Evolutionary conservation across 2,329 filamentous ascomycete species (phyloP).

Genomic region (Colletotrichum euphorbiae): DNA sequence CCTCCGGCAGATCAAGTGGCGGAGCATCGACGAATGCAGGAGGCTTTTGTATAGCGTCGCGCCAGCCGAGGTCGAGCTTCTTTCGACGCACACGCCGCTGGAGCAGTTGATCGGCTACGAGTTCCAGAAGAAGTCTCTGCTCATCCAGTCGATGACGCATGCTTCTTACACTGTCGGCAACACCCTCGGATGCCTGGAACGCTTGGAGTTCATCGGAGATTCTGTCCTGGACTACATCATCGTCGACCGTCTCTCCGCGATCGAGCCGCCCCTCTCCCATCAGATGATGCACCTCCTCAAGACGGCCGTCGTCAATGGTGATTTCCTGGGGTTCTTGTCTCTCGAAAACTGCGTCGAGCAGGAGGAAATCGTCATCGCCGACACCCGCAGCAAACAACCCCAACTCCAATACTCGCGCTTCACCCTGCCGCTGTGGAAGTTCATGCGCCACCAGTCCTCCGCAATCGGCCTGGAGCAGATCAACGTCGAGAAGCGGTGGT

Average conservation of each 20-base stretch:
- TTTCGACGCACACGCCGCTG: slow-evolving; percentile 59
- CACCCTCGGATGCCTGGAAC: slow-evolving; percentile 68
- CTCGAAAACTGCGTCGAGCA: slow-evolving; percentile 63
- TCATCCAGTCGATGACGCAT: slow-evolving; percentile 86
- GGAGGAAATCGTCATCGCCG: slow-evolving; percentile 40
- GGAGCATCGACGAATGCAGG: slow-evolving; percentile 55
- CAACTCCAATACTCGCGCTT: slow-evolving; percentile 32
- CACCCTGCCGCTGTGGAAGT: slow-evolving; percentile 71
- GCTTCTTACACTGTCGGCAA: slow-evolving; percentile 65
- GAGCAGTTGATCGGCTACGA: slow-evolving; percentile 77
- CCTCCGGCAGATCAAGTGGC: slow-evolving; percentile 69
- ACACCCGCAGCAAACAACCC: slow-evolving; percentile 40
- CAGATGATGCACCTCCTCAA: slow-evolving; percentile 80
- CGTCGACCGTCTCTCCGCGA: slow-evolving; percentile 68
- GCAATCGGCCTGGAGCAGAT: slow-evolving; percentile 62
- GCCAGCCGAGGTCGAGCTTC: slow-evolving; percentile 49
- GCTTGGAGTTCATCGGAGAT: slow-evolving; percentile 90
- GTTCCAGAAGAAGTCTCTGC: slow-evolving; percentile 75
- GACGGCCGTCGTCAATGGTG: slow-evolving; percentile 81
- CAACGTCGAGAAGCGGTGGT: slow-evolving; percentile 58
- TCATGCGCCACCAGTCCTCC: slow-evolving; percentile 69
- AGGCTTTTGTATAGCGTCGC: slow-evolving; percentile 57
- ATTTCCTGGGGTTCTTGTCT: slow-evolving; percentile 82
- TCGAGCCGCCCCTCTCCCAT: slow-evolving; percentile 56
- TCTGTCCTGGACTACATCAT: slow-evolving; percentile 84